Conservation (phyloP, 306 rosid species). For the Medicago ruthenica region DNA sequence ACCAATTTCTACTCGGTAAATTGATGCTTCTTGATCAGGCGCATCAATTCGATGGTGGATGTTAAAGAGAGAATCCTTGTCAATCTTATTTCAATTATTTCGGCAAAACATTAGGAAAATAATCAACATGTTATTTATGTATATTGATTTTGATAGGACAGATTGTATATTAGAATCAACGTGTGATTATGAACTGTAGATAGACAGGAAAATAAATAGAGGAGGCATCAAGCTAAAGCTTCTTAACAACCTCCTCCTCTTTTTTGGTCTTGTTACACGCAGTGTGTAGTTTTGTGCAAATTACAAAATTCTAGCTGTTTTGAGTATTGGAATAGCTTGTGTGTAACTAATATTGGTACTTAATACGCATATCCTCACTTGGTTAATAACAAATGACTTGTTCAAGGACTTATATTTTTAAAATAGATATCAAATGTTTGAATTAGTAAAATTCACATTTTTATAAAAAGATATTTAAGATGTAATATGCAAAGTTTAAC, state of each 20-base stretch:
- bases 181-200: no score
- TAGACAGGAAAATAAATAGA: no score
- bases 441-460: not conserved
- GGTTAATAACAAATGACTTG: constrained; percentile 5
- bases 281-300: not conserved
- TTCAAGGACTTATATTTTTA: not conserved
- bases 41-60: no score
- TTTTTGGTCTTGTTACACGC: not conserved
- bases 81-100: no score
- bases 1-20: no score
- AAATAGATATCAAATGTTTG: not conserved
- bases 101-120: no score
- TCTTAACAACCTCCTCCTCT: not conserved
- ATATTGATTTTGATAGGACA: no score
- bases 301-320: constrained; percentile 6
- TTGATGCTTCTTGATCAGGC: no score
- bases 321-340: constrained; percentile 1
- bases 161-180: no score
- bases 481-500: not conserved
- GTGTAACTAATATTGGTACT: not conserved
- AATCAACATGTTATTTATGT: no score
- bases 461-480: not conserved
- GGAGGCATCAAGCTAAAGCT: no score
- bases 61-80: no score
- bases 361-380: not conserved